Evolutionary conservation across 139 green algal species (phyloP).

Genomic region (Zygnema circumcarinatum): DNA sequence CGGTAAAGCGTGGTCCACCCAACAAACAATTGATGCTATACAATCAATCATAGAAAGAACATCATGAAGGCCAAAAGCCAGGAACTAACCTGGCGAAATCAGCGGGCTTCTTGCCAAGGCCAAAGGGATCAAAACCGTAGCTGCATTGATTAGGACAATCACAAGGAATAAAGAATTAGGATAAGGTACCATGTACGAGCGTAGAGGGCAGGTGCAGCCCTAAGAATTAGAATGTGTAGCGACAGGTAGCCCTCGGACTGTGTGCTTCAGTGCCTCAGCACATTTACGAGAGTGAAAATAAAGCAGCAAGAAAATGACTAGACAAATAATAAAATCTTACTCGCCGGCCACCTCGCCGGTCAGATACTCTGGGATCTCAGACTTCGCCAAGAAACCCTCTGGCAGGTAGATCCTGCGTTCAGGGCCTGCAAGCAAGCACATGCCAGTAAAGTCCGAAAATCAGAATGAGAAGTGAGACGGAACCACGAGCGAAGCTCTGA

Average conservation of each 20-base stretch:
- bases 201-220: too few species aligned
- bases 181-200: too few species aligned
- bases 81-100: conserved; percentile 47
- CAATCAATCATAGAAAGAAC: too few species aligned
- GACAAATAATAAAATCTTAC: conserved; percentile 32
- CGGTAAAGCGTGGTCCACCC: too few species aligned
- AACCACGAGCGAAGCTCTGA: background rate
- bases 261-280: background rate
- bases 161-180: too few species aligned
- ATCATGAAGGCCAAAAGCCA: background rate
- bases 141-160: conserved; percentile 46
- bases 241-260: background rate
- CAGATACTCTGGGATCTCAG: conserved; percentile 57
- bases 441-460: background rate
- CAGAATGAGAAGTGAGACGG: background rate
- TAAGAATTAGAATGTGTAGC: background rate
- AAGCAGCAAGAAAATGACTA: background rate
- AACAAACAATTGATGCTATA: too few species aligned
- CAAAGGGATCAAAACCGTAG: conserved; percentile 60
- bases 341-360: conserved; percentile 57
- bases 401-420: conserved; percentile 56
- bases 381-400: conserved; percentile 42
- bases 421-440: conserved; percentile 44
- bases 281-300: background rate
- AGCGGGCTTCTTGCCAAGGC: conserved; percentile 49